These are phyloP conservation scores for Hypomontagnella monticulosa DNA, from an alignment of 495 filamentous ascomycete genomes.

Conservation along the genomic window DNA sequence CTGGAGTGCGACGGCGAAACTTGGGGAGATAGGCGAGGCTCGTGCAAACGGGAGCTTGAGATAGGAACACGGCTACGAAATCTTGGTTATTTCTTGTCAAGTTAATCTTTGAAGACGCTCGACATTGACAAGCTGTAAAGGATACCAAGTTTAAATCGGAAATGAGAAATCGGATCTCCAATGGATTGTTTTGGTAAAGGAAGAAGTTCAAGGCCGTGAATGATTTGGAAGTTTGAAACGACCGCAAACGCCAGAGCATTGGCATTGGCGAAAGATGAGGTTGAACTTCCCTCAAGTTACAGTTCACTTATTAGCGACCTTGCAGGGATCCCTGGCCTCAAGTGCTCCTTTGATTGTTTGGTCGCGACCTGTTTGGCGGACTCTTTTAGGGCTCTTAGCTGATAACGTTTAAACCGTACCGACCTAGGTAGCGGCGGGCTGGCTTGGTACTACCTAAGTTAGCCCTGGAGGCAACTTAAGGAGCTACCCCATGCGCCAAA, in stretches of 20 bases:
- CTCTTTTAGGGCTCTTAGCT: constrained; percentile 20
- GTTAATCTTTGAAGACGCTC: neutral
- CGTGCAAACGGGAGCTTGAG: constrained; percentile 17
- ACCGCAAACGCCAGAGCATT: constrained; percentile 26
- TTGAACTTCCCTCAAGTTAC: constrained; percentile 19
- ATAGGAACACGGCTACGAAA: constrained; percentile 6
- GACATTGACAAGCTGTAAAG: neutral
- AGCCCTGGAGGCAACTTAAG: too few species aligned
- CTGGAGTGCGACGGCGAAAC: neutral
- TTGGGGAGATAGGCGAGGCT: constrained; percentile 19
- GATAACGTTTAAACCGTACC: constrained; percentile 18
- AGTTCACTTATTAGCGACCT: constrained; percentile 1
- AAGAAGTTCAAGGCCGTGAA: constrained; percentile 14
- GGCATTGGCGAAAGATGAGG: constrained; percentile 29
- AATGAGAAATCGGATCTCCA: neutral
- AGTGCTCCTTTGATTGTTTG: constrained; percentile 21
- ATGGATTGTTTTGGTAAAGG: constrained; percentile 3
- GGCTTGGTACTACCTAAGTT: neutral
- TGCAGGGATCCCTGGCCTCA: constrained; percentile 18
- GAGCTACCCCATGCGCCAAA: too few species aligned
- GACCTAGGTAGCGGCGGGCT: neutral
- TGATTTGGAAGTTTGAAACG: constrained; percentile 20
- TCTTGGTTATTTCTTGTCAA: constrained; percentile 4
- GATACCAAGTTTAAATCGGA: neutral
- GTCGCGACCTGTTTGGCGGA: constrained; percentile 26